Conservation (phyloP, 1,139 yeast genomes). For the Geotrichum klebahnii region DNA sequence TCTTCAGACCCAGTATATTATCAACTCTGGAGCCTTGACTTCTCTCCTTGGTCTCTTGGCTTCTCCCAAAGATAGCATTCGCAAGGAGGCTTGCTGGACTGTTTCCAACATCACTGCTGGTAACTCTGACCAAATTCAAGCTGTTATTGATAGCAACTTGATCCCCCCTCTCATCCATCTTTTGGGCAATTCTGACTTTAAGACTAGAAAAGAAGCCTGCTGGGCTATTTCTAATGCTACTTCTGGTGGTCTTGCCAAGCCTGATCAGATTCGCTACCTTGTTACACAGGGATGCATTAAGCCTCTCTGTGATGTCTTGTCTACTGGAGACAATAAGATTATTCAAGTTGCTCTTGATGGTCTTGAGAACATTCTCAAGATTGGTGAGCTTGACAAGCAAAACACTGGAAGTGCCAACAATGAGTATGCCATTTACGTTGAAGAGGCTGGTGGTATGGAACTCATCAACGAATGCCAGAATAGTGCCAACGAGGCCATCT, state of each 20-base stretch:
- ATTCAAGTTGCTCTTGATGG: constrained; percentile 95
- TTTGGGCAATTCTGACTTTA: constrained; percentile 79
- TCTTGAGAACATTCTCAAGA: constrained; percentile 83
- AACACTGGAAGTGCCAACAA: constrained; percentile 54
- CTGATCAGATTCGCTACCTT: constrained; percentile 88
- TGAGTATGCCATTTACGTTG: constrained; percentile 85
- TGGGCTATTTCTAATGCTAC: constrained; percentile 99
- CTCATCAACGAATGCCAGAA: constrained; percentile 90
- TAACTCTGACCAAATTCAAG: constrained; percentile 89
- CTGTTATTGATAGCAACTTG: constrained; percentile 90
- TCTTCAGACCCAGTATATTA: constrained; percentile 88
- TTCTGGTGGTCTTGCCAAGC: constrained; percentile 87
- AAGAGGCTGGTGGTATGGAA: constrained; percentile 98
- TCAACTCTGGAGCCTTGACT: constrained; percentile 86
- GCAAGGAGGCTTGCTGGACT: constrained; percentile 99
- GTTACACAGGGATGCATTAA: constrained; percentile 95
- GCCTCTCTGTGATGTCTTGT: constrained; percentile 88
- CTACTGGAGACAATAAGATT: constrained; percentile 83
- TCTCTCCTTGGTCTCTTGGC: constrained; percentile 76
- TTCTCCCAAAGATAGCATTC: constrained; percentile 84
- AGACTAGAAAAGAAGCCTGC: constrained; percentile 96
- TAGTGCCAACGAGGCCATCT: constrained; percentile 86
- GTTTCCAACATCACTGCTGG: constrained; percentile 97
- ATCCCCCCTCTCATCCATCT: constrained; percentile 88
- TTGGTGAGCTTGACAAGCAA: constrained; percentile 91